Evolutionary conservation across 2,329 filamentous ascomycete genomes (phyloP), one percentile per base, ranked within the genome.

Genomic region (Diaporthe caulivora): DNA sequence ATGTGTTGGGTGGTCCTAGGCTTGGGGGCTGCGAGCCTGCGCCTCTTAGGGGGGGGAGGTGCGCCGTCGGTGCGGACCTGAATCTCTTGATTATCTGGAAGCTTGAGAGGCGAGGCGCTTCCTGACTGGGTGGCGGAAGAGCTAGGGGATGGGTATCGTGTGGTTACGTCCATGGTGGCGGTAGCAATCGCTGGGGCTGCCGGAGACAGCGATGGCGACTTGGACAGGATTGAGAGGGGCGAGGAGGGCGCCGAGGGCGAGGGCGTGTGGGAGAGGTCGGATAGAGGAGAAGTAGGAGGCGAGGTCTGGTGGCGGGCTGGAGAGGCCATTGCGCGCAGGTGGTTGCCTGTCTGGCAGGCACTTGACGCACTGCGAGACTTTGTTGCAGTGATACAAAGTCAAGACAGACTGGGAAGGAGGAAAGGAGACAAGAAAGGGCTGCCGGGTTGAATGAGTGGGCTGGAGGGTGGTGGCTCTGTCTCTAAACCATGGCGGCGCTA

Each of bases 1-100:
- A 99, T 88, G 80, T 94, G 91, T 78, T 94, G 90, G n/a, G 95
- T 97, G 26, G 90, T 95, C 78, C 95, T 93, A 79, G 93, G 85
- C 77, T 87, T 88, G 72, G 78, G 79, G 75, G 89, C 87, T 74
- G 87, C 86, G 71, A 92, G 88, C 80, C 91, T 92, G 79, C 93
- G 91, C 82, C 93, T 93, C 87, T 97, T 98, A 71, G 91, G 86
- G 42, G 94, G 93, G 49, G 92, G 91, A 1, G 44, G 55, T 60
- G 88, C 89, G 68, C 90, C 91, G 78, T 94, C 91, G 31, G 80
- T 82, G 57, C 84, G 83, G 47, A 84, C 82, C 26, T 78, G 79
- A 65, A 85, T 84, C 75, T 83, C 82, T 17, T 53, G 80, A 68
- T 81, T 78, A 24, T 85, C 83, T 53, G 82, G 81, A 51, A 81